Evolutionary conservation across 345 rosid species (phyloP).

Genomic region (Corchorus capsularis): DNA sequence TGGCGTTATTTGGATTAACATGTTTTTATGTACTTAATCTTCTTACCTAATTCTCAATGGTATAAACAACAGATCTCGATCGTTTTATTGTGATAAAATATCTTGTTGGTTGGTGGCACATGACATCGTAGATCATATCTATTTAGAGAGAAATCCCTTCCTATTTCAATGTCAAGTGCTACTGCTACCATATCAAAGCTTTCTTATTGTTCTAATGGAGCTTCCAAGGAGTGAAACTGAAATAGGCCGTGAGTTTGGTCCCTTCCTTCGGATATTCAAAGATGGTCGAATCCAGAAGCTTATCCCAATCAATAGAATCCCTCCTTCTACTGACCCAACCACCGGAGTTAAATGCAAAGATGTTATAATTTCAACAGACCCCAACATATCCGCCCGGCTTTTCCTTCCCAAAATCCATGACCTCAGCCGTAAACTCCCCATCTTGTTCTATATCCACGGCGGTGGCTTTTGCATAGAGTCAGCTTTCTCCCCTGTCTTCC

Average conservation of each 20-base stretch:
- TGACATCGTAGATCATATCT: too few relatives aligned
- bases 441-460: conserved; percentile 45
- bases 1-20: too few relatives aligned
- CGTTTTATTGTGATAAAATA: too few relatives aligned
- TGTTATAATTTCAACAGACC: conserved; percentile 28
- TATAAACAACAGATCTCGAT: too few relatives aligned
- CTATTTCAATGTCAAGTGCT: too few relatives aligned
- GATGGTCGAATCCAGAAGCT: conserved; percentile 29
- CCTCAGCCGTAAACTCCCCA: conserved; percentile 31
- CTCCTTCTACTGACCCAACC: conserved; percentile 20
- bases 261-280: conserved; percentile 28
- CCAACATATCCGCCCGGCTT: conserved; percentile 36
- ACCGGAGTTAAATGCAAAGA: conserved; percentile 35
- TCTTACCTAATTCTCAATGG: too few relatives aligned
- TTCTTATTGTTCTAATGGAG: neutral
- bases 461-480: conserved; percentile 41
- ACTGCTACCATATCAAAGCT: too few relatives aligned
- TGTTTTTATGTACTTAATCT: too few relatives aligned
- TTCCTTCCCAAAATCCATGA: conserved; percentile 33
- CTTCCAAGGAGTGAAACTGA: neutral
- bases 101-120: too few relatives aligned
- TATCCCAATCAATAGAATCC: neutral
- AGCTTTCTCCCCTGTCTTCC: conserved; percentile 30
- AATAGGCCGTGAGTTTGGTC: conserved; percentile 18
- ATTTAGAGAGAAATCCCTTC: too few relatives aligned